Conservation (phyloP, 768 basidiomycete species). For the Collybia sordida region DNA sequence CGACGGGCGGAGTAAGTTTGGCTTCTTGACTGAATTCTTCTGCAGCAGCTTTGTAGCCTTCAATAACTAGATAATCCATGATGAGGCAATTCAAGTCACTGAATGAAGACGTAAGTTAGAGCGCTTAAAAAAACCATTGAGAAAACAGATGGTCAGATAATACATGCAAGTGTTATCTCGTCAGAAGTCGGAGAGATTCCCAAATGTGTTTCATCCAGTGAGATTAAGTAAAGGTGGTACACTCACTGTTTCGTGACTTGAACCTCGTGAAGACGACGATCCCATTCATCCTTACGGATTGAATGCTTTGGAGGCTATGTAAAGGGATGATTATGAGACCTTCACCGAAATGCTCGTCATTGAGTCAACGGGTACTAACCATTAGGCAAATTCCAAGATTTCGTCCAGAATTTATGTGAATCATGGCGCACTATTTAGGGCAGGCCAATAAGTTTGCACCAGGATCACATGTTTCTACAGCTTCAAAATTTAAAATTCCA, state of each 20-base stretch:
- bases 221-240: constrained; percentile 10
- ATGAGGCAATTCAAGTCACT: constrained; percentile 94
- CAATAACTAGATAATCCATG: constrained; percentile 97
- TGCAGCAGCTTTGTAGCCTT: constrained; percentile 95
- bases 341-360: background rate
- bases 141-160: constrained; percentile 68
- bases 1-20: constrained; percentile 69
- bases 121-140: constrained; percentile 12
- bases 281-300: constrained; percentile 86
- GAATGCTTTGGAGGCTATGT: constrained; percentile 48
- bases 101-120: constrained; percentile 20
- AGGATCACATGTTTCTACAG: background rate
- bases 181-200: constrained; percentile 98
- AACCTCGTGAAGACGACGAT: constrained; percentile 77
- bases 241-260: constrained; percentile 90
- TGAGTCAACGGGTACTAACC: constrained; percentile 27
- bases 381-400: constrained; percentile 22
- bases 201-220: constrained; percentile 77
- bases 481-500: too few relatives aligned
- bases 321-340: constrained; percentile 5
- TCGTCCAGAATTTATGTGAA: constrained; percentile 25
- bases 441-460: constrained; percentile 20
- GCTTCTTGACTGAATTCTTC: constrained; percentile 94
- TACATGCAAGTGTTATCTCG: constrained; percentile 82
- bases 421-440: constrained; percentile 28